phyloP scores from a whole-genome alignment of 2,329 filamentous ascomycete genomes.

The Neurospora sp. region DNA sequence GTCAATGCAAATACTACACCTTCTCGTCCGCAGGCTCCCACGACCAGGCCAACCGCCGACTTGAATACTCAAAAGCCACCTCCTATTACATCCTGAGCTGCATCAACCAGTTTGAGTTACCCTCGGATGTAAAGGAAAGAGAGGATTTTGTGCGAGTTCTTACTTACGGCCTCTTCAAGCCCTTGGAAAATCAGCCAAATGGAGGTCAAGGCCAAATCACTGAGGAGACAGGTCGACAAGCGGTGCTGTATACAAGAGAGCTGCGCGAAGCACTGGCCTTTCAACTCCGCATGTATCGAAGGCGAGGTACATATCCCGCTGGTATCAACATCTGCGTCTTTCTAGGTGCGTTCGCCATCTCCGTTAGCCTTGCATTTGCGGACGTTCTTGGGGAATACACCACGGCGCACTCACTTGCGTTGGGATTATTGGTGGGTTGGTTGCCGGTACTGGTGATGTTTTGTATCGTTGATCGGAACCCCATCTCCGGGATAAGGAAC shows the following conservation, averaged over 20 bases:
- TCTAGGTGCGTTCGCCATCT: conserved; percentile 20
- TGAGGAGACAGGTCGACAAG: neutral
- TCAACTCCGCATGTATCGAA: conserved; percentile 29
- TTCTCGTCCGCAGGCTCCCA: neutral
- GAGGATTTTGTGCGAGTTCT: neutral
- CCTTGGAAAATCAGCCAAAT: neutral
- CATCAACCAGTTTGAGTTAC: conserved; percentile 2
- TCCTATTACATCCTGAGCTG: conserved; percentile 5
- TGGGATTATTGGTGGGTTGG: conserved; percentile 35
- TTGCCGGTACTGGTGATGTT: conserved; percentile 33
- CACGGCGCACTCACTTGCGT: conserved; percentile 32
- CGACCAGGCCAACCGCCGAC: neutral
- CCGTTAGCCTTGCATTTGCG: conserved; percentile 20
- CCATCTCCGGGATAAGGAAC: conserved; percentile 18
- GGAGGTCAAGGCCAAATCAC: neutral
- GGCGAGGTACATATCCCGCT: conserved; percentile 26
- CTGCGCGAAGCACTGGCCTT: conserved; percentile 23
- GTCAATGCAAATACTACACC: neutral
- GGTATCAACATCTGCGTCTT: conserved; percentile 35
- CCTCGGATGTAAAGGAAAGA: neutral
- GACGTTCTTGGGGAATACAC: conserved; percentile 26
- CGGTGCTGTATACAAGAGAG: neutral
- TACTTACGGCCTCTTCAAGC: conserved; percentile 3
- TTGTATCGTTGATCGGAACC: conserved; percentile 36
- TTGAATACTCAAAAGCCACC: neutral